Base-by-base conservation (phyloP, 192 early-diverging fungal genomes). In the Coemansia sp. region DNA sequence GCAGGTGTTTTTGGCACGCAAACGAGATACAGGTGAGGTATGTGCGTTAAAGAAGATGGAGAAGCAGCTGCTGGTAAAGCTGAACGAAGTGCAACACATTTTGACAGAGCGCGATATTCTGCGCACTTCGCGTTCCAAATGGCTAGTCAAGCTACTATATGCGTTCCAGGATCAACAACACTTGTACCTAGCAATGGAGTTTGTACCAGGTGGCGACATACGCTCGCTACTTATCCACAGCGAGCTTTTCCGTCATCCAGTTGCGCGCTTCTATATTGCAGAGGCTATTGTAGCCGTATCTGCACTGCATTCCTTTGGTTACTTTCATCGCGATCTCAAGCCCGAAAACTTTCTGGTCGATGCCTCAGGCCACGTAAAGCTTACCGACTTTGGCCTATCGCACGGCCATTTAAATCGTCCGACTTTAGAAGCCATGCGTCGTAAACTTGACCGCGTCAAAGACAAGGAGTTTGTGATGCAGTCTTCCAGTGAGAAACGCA, bases 141-240 rank as follows among this genome's bases (percentile, higher is more conserved):
- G 94, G 94, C 90, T 96, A 27, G 93, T 96, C 27, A 92, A 91
- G 74, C 80, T 96, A 33, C 86, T 94, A 27, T 96, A 95, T 64
- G 89, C 94, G 5, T 96, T 96, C 69, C 95, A 93, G 58, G 91
- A 93, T 74, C 61, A 64, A 19, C 87, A 88, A 22, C 61, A 84
- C 51, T 79, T 93, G 23, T 93, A 90, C 62, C 62, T 93, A 61
- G 91, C 88, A 21, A 92, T 93, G 89, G 89, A 83, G 75, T 84
- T 80, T 72, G 75, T 80, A 27, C 80, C 78, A 0, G 91, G 91
- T 54, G 91, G 91, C 10, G 91, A 93, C 61, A 82, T 93, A 32
- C 79, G 90, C 42, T 92, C 94, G 31, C 80, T 94, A 62, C 78
- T 95, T 20, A 92, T 88, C 30, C 86, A 87, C 27, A 85, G 78